These are phyloP conservation scores for Phytophthora cryptogea DNA, from an alignment of 352 stramenopile species.

Conservation along the genomic window DNA sequence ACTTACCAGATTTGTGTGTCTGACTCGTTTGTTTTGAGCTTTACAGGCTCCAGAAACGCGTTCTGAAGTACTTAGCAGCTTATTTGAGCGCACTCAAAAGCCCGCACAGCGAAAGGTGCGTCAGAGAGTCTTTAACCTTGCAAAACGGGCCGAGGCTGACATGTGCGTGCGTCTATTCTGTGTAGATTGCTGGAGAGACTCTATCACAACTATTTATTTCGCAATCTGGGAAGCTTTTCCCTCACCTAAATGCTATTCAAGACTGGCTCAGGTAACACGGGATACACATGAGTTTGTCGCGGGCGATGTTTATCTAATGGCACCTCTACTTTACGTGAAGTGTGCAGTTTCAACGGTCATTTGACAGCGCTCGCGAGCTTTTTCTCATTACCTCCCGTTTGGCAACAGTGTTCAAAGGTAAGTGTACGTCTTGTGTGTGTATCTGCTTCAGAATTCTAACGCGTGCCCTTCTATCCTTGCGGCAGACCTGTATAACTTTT, in stretches of 20 bases:
- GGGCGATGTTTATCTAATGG: not conserved
- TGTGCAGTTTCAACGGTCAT: slow-evolving; percentile 51
- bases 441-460: slow-evolving; percentile 4
- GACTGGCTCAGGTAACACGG: slow-evolving; percentile 64
- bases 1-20: not conserved
- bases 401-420: slow-evolving; percentile 51
- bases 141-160: not conserved
- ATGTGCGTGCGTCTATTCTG: not conserved
- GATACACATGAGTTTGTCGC: not conserved
- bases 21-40: slow-evolving; percentile 10
- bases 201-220: slow-evolving; percentile 57
- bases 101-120: slow-evolving; percentile 37
- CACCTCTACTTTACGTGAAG: slow-evolving; percentile 20
- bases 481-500: slow-evolving; percentile 76
- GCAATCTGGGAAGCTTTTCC: slow-evolving; percentile 37
- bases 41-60: slow-evolving; percentile 55
- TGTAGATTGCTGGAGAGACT: slow-evolving; percentile 31
- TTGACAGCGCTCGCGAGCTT: slow-evolving; percentile 42
- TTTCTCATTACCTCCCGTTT: slow-evolving; percentile 56
- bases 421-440: not conserved
- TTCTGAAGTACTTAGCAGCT: slow-evolving; percentile 44
- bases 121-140: not conserved
- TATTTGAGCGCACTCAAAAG: slow-evolving; percentile 42
- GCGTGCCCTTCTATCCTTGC: slow-evolving; percentile 1
- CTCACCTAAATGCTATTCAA: slow-evolving; percentile 60